Percentiles rank a stretch among this genome's conserved stretches.
phyloP scores from a whole-genome alignment of 2,329 filamentous ascomycete genomes.

The Penicillium hesseltinei region DNA sequence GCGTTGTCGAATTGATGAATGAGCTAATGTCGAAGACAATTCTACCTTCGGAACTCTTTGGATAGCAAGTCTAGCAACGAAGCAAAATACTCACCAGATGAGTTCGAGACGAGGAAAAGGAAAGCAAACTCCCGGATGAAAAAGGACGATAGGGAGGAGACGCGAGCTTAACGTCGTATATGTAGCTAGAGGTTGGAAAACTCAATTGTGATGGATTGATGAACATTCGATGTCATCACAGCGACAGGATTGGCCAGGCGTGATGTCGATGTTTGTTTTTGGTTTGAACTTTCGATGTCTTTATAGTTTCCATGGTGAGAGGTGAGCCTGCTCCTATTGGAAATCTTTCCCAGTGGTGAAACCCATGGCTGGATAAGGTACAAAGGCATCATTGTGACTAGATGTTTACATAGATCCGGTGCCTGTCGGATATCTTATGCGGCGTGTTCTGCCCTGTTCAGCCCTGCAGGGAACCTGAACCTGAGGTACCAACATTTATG shows the following conservation, averaged over 20 bases:
- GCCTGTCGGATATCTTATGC: constrained; percentile 22
- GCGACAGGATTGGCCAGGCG: neutral
- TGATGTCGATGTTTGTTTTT: constrained; percentile 1
- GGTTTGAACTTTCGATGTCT: constrained; percentile 1
- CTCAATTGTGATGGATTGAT: constrained; percentile 14
- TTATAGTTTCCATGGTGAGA: constrained; percentile 9
- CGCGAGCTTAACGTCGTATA: constrained; percentile 11
- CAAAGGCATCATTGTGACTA: constrained; percentile 20
- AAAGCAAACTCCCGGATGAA: neutral
- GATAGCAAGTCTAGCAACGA: neutral
- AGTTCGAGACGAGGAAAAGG: neutral
- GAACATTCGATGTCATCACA: constrained; percentile 23
- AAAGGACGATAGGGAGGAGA: neutral
- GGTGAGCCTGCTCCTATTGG: constrained; percentile 13
- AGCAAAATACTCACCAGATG: neutral
- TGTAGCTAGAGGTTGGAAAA: constrained; percentile 13
- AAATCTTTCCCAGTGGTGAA: constrained; percentile 10
- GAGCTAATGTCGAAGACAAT: neutral
- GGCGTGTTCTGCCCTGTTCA: neutral
- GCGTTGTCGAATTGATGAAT: neutral
- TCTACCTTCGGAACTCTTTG: neutral
- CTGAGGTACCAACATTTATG: neutral
- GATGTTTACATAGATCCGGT: constrained; percentile 15
- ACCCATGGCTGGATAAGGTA: constrained; percentile 6
- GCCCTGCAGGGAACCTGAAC: neutral